A percentile compares a stretch with the other conserved stretches of the same genome.
These are phyloP conservation scores for Solanum neorickii DNA, from an alignment of 257 asterid species.

Conservation along the genomic window DNA sequence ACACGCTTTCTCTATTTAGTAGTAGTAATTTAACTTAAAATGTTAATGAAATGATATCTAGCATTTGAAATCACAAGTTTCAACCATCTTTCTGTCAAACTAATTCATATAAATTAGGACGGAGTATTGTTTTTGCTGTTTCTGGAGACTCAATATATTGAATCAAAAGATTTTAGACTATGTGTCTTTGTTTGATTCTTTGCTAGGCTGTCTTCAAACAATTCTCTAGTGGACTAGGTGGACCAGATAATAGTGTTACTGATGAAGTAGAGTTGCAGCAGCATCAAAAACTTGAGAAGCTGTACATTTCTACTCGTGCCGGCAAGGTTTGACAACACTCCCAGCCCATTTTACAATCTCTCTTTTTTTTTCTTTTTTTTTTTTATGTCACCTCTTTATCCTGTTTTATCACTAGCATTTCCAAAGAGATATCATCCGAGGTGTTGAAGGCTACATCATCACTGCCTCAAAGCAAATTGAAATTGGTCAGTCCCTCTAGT, in stretches of 20 bases:
- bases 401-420: conserved; percentile 32
- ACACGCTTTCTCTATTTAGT: no score
- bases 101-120: not conserved
- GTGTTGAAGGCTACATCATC: conserved; percentile 55
- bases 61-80: no score
- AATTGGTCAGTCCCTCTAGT: conserved; percentile 35
- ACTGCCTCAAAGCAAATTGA: conserved; percentile 71
- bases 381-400: not conserved
- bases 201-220: conserved; percentile 58
- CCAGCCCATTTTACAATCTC: not conserved
- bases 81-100: no score
- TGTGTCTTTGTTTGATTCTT: not conserved
- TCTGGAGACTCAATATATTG: not conserved
- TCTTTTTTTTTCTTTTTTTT: not conserved
- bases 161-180: not conserved
- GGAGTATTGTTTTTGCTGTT: not conserved
- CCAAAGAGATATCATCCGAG: conserved; percentile 71
- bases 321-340: conserved; percentile 45
- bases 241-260: conserved; percentile 28
- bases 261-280: conserved; percentile 42
- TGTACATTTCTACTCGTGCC: conserved; percentile 60
- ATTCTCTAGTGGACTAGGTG: conserved; percentile 47
- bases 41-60: no score
- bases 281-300: conserved; percentile 51
- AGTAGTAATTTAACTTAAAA: no score